These are phyloP conservation scores for Ophiocordyceps robertsii DNA, from an alignment of 2,329 filamentous ascomycete genomes.

Conservation along the genomic window DNA sequence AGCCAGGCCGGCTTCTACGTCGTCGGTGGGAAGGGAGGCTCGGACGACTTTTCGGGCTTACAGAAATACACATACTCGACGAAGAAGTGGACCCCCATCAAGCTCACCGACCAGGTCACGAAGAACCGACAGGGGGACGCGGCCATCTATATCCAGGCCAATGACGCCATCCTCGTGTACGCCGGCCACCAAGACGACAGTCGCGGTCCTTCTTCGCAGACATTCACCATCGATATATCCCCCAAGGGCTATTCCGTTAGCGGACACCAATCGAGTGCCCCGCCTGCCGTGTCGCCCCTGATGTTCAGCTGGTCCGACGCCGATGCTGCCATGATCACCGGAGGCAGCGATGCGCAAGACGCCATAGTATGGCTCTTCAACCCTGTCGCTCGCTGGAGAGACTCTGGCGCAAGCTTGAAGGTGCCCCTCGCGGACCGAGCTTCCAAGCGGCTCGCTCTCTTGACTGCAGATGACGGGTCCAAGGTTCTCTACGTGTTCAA, in stretches of 20 bases:
- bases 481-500: slow-evolving; percentile 72
- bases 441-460: slow-evolving; percentile 45
- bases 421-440: slow-evolving; percentile 43
- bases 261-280: slow-evolving; percentile 44
- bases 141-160: slow-evolving; percentile 57
- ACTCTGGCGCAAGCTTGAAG: slow-evolving; percentile 51
- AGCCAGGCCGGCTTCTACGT: slow-evolving; percentile 58
- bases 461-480: slow-evolving; percentile 63
- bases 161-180: slow-evolving; percentile 66
- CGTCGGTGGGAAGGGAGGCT: slow-evolving; percentile 54
- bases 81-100: slow-evolving; percentile 36
- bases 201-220: slow-evolving; percentile 49
- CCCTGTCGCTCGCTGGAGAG: slow-evolving; percentile 46
- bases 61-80: slow-evolving; percentile 51
- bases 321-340: slow-evolving; percentile 55
- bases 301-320: slow-evolving; percentile 61
- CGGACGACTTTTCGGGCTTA: slow-evolving; percentile 54
- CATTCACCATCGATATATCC: slow-evolving; percentile 59
- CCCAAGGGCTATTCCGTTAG: slow-evolving; percentile 49
- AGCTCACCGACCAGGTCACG: slow-evolving; percentile 33
- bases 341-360: slow-evolving; percentile 45
- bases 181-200: slow-evolving; percentile 56
- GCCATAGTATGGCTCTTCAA: slow-evolving; percentile 62
- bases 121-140: slow-evolving; percentile 63
- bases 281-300: slow-evolving; percentile 54